phyloP scores from a whole-genome alignment of 1,139 yeast species.

The Yamadazyma atmosphaerica region DNA sequence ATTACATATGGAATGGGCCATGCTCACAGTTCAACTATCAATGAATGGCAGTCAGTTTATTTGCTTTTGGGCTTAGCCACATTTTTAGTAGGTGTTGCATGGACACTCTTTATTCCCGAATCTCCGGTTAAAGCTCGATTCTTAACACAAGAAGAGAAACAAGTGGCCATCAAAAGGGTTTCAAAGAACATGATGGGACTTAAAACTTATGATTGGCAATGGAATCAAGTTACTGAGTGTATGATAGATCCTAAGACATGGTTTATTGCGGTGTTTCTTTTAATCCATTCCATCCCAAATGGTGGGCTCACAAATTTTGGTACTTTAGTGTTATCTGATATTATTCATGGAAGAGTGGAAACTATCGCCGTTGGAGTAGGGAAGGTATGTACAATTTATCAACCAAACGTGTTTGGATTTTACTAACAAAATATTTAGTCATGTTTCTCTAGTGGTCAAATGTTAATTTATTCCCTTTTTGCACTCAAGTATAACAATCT shows the following conservation, averaged over 20 bases:
- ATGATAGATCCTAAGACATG: conserved; percentile 47
- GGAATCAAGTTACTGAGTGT: conserved; percentile 41
- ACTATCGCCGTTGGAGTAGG: conserved; percentile 12
- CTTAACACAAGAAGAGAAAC: conserved; percentile 18
- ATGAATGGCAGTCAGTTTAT: conserved; percentile 28
- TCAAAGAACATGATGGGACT: conserved; percentile 30
- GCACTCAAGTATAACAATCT: conserved; percentile 10
- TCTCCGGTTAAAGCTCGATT: conserved; percentile 20
- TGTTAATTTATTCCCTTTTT: conserved; percentile 4
- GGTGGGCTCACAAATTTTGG: conserved; percentile 36
- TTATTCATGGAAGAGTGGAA: conserved; percentile 9
- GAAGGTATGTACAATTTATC: background rate
- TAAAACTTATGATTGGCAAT: conserved; percentile 46
- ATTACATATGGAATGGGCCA: conserved; percentile 35
- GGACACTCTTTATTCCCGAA: conserved; percentile 20
- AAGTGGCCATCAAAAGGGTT: conserved; percentile 12
- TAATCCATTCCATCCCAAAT: conserved; percentile 46
- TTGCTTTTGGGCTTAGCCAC: conserved; percentile 47
- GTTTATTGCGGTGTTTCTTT: conserved; percentile 36
- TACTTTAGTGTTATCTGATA: conserved; percentile 8
- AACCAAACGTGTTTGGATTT: no score
- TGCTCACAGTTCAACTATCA: conserved; percentile 18
- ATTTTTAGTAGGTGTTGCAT: conserved; percentile 12
- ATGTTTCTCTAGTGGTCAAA: conserved; percentile 1
- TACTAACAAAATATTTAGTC: background rate